A percentile compares a stretch with the other conserved stretches of the same genome.
Evolutionary conservation across 179 eudicot genomes (phyloP).

Genomic region (Beta lomatogona): DNA sequence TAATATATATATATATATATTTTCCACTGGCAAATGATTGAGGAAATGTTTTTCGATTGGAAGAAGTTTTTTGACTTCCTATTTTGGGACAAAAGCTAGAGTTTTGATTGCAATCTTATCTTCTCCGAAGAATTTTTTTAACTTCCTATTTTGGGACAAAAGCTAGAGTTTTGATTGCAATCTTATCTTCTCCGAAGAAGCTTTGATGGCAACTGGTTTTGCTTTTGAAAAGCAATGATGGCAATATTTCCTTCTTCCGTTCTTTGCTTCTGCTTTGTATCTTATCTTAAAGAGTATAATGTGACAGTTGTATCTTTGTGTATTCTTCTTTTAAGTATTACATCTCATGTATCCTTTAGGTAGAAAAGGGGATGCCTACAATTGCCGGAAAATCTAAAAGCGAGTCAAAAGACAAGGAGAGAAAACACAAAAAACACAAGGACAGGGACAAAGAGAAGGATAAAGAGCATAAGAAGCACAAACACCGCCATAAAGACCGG

Average conservation of each 20-base stretch:
- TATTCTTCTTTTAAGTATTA: background rate
- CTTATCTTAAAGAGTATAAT: background rate
- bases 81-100: background rate
- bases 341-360: constrained; percentile 43
- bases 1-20: too few relatives aligned
- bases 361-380: constrained; percentile 89
- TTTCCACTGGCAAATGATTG: background rate
- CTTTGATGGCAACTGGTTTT: background rate
- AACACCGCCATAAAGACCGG: constrained; percentile 93
- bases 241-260: background rate
- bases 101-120: background rate
- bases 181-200: background rate
- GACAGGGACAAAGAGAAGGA: constrained; percentile 86
- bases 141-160: background rate
- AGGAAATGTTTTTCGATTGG: background rate
- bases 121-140: background rate
- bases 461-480: constrained; percentile 95
- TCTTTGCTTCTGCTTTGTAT: background rate
- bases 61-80: background rate
- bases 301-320: background rate
- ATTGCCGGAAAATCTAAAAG: constrained; percentile 72
- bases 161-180: background rate
- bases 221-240: background rate
- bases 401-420: constrained; percentile 91
- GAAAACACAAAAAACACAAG: constrained; percentile 90